Percentiles rank a stretch among this genome's conserved stretches.
Conservation (phyloP, 768 basidiomycete species). For the Erythrobasidium yunnanense region DNA sequence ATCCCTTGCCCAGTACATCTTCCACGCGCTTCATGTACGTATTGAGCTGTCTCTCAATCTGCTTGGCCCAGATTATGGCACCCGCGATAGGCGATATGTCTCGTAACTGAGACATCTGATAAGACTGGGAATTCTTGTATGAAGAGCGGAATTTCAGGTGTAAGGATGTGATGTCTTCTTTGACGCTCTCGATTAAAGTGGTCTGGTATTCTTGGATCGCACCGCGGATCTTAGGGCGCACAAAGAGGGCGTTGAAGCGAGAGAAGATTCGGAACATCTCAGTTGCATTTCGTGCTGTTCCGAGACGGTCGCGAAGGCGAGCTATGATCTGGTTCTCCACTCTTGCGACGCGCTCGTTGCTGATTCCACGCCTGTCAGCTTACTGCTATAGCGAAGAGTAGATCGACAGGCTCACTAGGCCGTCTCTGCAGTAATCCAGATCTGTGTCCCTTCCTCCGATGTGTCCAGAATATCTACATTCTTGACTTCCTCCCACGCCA, state of each 20-base stretch:
- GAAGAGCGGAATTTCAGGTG: conserved; percentile 98
- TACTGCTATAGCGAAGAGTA: too few species aligned
- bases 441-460: conserved; percentile 86
- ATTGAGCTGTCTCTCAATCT: conserved; percentile 89
- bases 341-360: conserved; percentile 84
- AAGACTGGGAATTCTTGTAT: conserved; percentile 72
- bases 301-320: conserved; percentile 74
- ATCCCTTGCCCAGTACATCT: conserved; percentile 90
- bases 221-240: conserved; percentile 82
- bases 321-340: conserved; percentile 99
- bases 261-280: conserved; percentile 99
- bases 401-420: conserved; percentile 51
- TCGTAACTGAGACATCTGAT: conserved; percentile 90
- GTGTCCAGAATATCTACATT: conserved; percentile 92
- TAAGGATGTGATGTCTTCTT: conserved; percentile 89
- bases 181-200: conserved; percentile 94
- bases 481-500: conserved; percentile 94
- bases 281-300: conserved; percentile 90
- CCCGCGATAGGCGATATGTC: conserved; percentile 97
- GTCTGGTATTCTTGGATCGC: conserved; percentile 99
- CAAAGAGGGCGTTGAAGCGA: conserved; percentile 93
- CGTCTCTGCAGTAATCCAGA: conserved; percentile 93
- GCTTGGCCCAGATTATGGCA: conserved; percentile 97
- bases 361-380: neutral
- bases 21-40: conserved; percentile 99